Conservation (phyloP, 1,284 basidiomycete species). For the Somion occarium region DNA sequence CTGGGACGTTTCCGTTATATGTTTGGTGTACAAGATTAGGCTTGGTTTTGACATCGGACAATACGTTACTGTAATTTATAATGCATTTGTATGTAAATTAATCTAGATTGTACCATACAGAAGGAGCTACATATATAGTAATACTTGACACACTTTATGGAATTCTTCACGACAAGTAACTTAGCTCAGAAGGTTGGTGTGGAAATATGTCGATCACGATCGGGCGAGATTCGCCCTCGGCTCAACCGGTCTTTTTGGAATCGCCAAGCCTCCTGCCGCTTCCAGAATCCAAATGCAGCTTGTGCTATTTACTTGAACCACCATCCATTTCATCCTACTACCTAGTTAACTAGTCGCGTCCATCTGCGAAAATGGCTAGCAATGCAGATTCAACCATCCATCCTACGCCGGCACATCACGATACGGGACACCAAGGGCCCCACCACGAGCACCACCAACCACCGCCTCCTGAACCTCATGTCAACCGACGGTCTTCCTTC, state of each 20-base stretch:
- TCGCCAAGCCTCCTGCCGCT: too few relatives aligned
- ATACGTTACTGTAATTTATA: background rate
- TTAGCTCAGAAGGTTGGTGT: too few relatives aligned
- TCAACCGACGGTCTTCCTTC: slow-evolving; percentile 36
- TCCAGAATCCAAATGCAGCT: too few relatives aligned
- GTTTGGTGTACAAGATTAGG: slow-evolving; percentile 6
- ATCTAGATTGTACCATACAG: too few relatives aligned
- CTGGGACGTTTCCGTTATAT: slow-evolving; percentile 11
- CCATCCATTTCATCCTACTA: too few relatives aligned
- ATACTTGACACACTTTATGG: too few relatives aligned
- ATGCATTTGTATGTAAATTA: too few relatives aligned
- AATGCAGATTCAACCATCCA: background rate
- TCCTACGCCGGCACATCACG: background rate
- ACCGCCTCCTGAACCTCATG: slow-evolving; percentile 10
- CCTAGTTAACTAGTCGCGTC: too few relatives aligned
- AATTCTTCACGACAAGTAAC: too few relatives aligned
- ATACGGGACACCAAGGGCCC: background rate
- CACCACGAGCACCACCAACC: slow-evolving; percentile 4
- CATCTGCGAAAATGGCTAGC: background rate
- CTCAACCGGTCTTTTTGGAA: too few relatives aligned
- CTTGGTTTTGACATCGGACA: background rate
- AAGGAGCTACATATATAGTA: too few relatives aligned
- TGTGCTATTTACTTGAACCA: too few relatives aligned
- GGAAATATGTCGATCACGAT: background rate
- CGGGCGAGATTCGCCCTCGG: background rate